Evolutionary conservation across 164 flowering plant genomes (phyloP), one percentile per base, ranked within the genome.

Genomic region (Aristolochia contorta): DNA sequence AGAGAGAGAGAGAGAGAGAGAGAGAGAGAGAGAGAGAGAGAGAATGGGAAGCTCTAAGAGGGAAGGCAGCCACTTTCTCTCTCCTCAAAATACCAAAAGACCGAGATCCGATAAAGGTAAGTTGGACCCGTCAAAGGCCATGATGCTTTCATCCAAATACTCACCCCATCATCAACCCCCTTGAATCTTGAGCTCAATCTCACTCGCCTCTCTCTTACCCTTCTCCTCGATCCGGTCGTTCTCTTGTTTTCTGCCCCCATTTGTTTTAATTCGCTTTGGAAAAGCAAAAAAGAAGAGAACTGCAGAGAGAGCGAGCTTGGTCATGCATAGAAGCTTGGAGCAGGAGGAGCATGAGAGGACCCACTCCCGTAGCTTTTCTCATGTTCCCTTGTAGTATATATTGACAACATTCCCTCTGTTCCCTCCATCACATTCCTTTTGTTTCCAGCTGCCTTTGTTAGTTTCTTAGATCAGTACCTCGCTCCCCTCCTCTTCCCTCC

Each of bases 91-190:
- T 2, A 20, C 57, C 56, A 15, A 16, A 37, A 37, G n/a, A 6
- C 43, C 43, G 21, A 48, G 52, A 46, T 64, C 54, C 60, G 47
- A 47, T 64, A 79, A 72, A 74, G 79, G n/a, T 15, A 74, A 64
- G 71, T 78, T 80, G 75, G 84, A 77, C 80, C 69, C 72, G 79
- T 78, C 80, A 77, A 80, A 67, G 69, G 69, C 74, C 67, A 72
- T 72, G 60, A 72, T 76, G 67, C 54, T 5, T 27, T 27, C 45
- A 64, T 71, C 69, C 62, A 61, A 32, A 62, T 72, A 43, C 37
- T 32, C 25, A 43, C 16, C 52, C 30, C 30, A 27, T 27, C 47
- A 45, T 41, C 62, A 50, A 46, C 62, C 47, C 41, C 63, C 71
- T 75, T 60, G 77, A 68, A 62, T 64, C 66, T 71, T 69, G 78